phyloP scores from a whole-genome alignment of 495 filamentous ascomycete species.

The Penicillium subrubescens region DNA sequence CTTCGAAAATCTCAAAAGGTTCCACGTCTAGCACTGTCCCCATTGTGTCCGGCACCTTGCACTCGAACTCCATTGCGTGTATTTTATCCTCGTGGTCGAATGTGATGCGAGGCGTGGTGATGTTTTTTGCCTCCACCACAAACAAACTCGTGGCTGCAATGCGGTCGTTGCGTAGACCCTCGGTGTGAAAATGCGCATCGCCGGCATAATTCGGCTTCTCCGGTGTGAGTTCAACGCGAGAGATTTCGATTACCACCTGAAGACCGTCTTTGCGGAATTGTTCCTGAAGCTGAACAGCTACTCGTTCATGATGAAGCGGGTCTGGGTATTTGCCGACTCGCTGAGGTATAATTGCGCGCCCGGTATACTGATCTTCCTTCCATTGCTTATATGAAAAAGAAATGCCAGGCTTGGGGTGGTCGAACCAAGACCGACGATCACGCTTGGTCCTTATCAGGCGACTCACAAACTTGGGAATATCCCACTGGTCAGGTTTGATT shows the following conservation, averaged over 20 bases:
- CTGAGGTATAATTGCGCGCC: not conserved
- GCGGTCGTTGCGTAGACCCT: constrained; percentile 4
- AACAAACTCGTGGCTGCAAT: constrained; percentile 4
- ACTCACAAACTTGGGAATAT: not conserved
- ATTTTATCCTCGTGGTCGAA: not conserved
- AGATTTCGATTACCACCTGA: not conserved
- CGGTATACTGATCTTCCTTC: not conserved
- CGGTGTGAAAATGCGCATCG: not conserved
- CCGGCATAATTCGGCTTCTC: not conserved
- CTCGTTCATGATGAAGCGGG: not conserved
- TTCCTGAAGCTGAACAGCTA: not conserved
- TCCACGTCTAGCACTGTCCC: not conserved
- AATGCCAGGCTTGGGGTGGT: not conserved
- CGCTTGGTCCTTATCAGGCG: not conserved
- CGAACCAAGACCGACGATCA: not conserved
- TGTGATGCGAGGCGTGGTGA: not conserved
- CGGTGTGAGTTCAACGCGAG: not conserved
- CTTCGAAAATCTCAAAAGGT: not conserved
- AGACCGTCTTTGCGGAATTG: not conserved
- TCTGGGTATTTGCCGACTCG: not conserved
- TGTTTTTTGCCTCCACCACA: not conserved
- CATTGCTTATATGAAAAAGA: not conserved
- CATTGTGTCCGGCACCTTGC: not conserved
- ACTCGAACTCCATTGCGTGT: not conserved
- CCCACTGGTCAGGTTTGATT: not conserved